Percentiles rank a stretch among this genome's conserved stretches.
phyloP scores from a whole-genome alignment of 2,329 filamentous ascomycete genomes.

The Simplicillium aogashimaense region DNA sequence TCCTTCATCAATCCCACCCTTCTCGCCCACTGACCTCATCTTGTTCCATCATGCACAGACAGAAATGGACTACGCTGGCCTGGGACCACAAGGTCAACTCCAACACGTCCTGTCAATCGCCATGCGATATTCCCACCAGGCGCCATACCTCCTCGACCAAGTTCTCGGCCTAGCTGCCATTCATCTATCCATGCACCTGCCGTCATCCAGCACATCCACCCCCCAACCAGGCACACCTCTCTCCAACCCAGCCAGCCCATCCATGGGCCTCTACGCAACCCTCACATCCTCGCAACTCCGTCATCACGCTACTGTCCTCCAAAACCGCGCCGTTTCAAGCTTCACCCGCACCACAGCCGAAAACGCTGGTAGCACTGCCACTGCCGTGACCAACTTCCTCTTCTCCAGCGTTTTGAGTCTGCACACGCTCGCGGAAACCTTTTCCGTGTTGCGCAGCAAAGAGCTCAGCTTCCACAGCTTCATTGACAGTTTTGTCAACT shows the following conservation, averaged over 20 bases:
- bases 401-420: conserved; percentile 6
- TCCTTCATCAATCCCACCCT: not conserved
- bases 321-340: conserved; percentile 18
- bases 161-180: conserved; percentile 25
- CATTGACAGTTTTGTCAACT: conserved; percentile 29
- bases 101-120: conserved; percentile 1
- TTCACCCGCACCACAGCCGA: conserved; percentile 13
- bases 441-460: conserved; percentile 17
- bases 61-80: not conserved
- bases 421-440: conserved; percentile 6
- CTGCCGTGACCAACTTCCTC: conserved; percentile 2
- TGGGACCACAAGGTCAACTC: conserved; percentile 1
- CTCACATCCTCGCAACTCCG: not conserved
- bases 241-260: not conserved
- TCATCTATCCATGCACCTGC: conserved; percentile 15
- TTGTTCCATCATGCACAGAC: conserved; percentile 3
- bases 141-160: conserved; percentile 27
- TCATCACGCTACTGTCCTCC: conserved; percentile 5
- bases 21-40: conserved; percentile 1
- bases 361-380: conserved; percentile 6
- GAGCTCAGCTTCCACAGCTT: conserved; percentile 24
- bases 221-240: no score
- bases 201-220: not conserved
- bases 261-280: not conserved
- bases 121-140: conserved; percentile 1